phyloP scores from a whole-genome alignment of 2,329 filamentous ascomycete species.

The Fusarium fujikuroi region DNA sequence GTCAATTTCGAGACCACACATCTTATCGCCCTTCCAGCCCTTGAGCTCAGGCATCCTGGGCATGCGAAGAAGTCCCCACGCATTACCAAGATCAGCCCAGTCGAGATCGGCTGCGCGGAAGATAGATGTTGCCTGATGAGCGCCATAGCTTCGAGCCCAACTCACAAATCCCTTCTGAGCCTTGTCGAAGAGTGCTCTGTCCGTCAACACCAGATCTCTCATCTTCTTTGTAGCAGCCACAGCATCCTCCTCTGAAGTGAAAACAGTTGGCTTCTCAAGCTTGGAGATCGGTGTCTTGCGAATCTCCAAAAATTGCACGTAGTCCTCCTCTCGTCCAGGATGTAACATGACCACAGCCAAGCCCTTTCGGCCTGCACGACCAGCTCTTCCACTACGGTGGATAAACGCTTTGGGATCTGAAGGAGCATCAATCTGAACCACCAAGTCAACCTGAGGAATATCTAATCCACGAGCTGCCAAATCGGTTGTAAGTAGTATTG shows the following conservation, averaged over 20 bases:
- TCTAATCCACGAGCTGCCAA: slow-evolving; percentile 91
- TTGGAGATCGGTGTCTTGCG: slow-evolving; percentile 84
- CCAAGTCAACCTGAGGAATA: slow-evolving; percentile 90
- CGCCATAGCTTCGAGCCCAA: slow-evolving; percentile 91
- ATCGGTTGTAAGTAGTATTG: slow-evolving; percentile 90
- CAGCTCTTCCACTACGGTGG: slow-evolving; percentile 89
- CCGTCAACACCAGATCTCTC: slow-evolving; percentile 63
- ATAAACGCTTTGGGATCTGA: slow-evolving; percentile 95
- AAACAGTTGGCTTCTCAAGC: slow-evolving; percentile 67
- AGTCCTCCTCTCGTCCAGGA: slow-evolving; percentile 88
- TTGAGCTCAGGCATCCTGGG: slow-evolving; percentile 94
- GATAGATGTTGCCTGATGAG: slow-evolving; percentile 90
- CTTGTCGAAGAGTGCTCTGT: slow-evolving; percentile 79
- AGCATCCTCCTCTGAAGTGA: slow-evolving; percentile 71
- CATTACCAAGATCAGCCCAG: slow-evolving; percentile 82
- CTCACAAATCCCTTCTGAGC: slow-evolving; percentile 92
- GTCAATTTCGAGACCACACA: slow-evolving; percentile 71
- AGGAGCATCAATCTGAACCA: slow-evolving; percentile 84
- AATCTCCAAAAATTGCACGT: slow-evolving; percentile 85
- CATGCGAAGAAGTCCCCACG: slow-evolving; percentile 87
- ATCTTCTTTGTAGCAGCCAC: slow-evolving; percentile 67
- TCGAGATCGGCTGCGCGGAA: slow-evolving; percentile 85
- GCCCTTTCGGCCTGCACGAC: slow-evolving; percentile 86
- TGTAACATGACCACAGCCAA: slow-evolving; percentile 87
- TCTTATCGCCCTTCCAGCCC: slow-evolving; percentile 75